Conservation (phyloP, 352 stramenopile species). For the Pythium oligandrum region DNA sequence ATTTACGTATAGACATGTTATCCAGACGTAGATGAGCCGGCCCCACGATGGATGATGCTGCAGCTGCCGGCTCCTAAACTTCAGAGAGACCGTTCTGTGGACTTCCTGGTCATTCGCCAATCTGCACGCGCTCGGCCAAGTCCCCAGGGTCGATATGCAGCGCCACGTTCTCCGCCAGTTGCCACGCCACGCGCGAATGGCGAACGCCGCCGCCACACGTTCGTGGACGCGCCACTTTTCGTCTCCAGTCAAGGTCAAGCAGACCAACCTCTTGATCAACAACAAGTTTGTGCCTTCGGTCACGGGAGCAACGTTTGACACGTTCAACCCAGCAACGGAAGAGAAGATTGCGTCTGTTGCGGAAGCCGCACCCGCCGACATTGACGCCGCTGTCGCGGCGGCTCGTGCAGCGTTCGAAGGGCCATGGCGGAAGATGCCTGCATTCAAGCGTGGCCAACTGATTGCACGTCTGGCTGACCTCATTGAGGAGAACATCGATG, state of each 20-base stretch:
- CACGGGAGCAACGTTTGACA: conserved; percentile 69
- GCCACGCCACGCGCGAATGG: too few relatives aligned
- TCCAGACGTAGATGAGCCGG: too few relatives aligned
- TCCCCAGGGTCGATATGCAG: conserved; percentile 24
- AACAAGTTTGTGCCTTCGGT: conserved; percentile 72
- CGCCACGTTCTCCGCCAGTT: conserved; percentile 42
- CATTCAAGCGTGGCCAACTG: conserved; percentile 28
- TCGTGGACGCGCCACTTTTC: conserved; percentile 18
- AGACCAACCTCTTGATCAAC: conserved; percentile 86
- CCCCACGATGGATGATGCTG: too few relatives aligned
- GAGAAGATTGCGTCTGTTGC: conserved; percentile 70
- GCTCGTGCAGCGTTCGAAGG: conserved; percentile 68
- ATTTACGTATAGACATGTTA: too few relatives aligned
- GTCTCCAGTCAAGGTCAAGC: conserved; percentile 32
- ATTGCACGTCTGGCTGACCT: conserved; percentile 40
- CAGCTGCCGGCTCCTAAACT: too few relatives aligned
- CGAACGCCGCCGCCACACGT: too few relatives aligned
- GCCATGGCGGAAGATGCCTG: conserved; percentile 53
- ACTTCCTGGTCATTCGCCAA: too few relatives aligned
- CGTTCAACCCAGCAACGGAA: conserved; percentile 78
- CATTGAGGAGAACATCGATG: conserved; percentile 50
- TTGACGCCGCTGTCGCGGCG: conserved; percentile 68
- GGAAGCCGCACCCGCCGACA: conserved; percentile 51
- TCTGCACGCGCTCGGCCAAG: too few relatives aligned
- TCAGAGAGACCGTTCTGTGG: too few relatives aligned